Evolutionary conservation across 257 asterid genomes (phyloP).

Genomic region (Pogostemon cablin): DNA sequence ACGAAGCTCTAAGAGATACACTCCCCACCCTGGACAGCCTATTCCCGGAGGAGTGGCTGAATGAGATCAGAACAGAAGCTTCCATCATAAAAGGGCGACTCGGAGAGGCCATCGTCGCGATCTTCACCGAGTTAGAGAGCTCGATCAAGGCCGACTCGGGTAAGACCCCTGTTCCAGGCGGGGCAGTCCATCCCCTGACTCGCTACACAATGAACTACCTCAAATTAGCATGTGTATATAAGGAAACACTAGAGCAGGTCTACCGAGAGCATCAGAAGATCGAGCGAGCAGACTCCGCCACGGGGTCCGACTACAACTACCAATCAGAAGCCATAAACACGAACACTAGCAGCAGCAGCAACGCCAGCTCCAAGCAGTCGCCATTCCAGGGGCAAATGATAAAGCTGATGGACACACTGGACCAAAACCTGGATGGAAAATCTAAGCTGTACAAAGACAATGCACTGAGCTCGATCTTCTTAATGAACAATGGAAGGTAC

Average conservation of each 20-base stretch:
- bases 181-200: conserved; percentile 86
- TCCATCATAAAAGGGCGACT: conserved; percentile 50
- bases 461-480: conserved; percentile 67
- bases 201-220: conserved; percentile 75
- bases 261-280: conserved; percentile 69
- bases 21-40: conserved; percentile 36
- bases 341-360: too few relatives aligned
- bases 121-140: conserved; percentile 65
- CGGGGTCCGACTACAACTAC: conserved; percentile 24
- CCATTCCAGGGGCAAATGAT: conserved; percentile 57
- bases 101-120: conserved; percentile 63
- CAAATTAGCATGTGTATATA: conserved; percentile 59
- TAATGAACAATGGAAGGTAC: conserved; percentile 98
- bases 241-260: conserved; percentile 68
- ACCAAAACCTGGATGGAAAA: conserved; percentile 65
- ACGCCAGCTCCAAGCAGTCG: conserved; percentile 32
- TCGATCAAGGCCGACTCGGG: conserved; percentile 69
- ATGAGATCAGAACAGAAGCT: conserved; percentile 55
- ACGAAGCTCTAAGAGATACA: conserved; percentile 67
- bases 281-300: conserved; percentile 63
- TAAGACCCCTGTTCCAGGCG: conserved; percentile 79
- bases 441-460: conserved; percentile 72
- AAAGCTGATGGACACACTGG: conserved; percentile 69
- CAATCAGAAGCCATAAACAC: conserved; percentile 18
- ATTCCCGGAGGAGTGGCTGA: conserved; percentile 33